Evolutionary conservation across 495 filamentous ascomycete genomes (phyloP).

Genomic region (Halenospora varia): DNA sequence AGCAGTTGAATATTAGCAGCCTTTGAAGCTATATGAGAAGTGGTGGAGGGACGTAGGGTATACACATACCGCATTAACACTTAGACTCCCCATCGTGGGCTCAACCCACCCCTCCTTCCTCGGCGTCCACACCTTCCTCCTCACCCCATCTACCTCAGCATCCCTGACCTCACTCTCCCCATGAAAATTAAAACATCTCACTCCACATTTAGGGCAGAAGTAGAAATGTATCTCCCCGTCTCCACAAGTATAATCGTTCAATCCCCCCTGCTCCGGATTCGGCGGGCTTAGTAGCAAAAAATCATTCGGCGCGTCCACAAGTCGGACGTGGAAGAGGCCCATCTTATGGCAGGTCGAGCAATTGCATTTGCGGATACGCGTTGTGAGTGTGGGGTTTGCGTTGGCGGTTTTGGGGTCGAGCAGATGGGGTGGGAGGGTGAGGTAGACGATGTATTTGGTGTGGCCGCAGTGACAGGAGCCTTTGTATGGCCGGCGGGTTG

Average conservation of each 20-base stretch:
- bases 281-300: conserved; percentile 30
- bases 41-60: too few species aligned
- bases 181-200: conserved; percentile 31
- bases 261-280: conserved; percentile 13
- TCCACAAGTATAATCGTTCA: conserved; percentile 28
- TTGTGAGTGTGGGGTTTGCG: conserved; percentile 20
- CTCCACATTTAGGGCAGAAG: conserved; percentile 30
- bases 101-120: conserved; percentile 15
- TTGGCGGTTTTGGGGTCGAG: conserved; percentile 4
- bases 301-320: conserved; percentile 25
- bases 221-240: conserved; percentile 23
- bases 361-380: conserved; percentile 22
- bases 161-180: conserved; percentile 26
- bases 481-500: conserved; percentile 25
- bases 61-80: conserved; percentile 21
- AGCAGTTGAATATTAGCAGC: too few species aligned
- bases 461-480: conserved; percentile 35
- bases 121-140: conserved; percentile 9
- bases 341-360: conserved; percentile 32
- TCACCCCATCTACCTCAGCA: conserved; percentile 18
- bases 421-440: conserved; percentile 26
- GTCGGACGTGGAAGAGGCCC: conserved; percentile 29
- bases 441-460: conserved; percentile 27
- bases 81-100: conserved; percentile 5
- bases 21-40: too few species aligned